phyloP scores from a whole-genome alignment of 768 basidiomycete species.

The Pilatotrama ljubarskyi region DNA sequence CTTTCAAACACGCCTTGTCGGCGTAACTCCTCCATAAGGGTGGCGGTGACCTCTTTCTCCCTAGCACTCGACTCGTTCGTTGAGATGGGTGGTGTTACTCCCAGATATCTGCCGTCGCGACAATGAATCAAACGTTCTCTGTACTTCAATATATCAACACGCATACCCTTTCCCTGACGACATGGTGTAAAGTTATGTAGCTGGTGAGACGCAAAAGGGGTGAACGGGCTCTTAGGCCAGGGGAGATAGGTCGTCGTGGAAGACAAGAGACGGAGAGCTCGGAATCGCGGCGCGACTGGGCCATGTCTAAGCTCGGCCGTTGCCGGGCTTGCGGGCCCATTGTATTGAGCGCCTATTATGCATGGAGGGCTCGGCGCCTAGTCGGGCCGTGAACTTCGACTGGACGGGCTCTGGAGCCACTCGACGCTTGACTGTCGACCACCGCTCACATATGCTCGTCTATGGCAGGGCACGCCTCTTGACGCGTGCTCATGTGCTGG shows the following conservation, averaged over 20 bases:
- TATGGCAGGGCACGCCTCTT: constrained; percentile 17
- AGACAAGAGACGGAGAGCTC: constrained; percentile 12
- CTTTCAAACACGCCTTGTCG: constrained; percentile 86
- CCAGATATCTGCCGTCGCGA: constrained; percentile 60
- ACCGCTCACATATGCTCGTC: constrained; percentile 19
- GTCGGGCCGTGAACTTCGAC: not conserved
- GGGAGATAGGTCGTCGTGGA: constrained; percentile 10
- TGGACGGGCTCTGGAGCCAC: not conserved
- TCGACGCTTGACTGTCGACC: not conserved
- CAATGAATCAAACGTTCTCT: not conserved
- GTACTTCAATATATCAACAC: too few species aligned
- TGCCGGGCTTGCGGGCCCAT: too few species aligned
- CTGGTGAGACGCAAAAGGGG: not conserved
- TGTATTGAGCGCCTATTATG: not conserved
- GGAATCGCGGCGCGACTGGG: constrained; percentile 12
- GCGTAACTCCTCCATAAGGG: constrained; percentile 89
- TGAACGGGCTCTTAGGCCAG: not conserved
- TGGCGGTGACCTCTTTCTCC: constrained; percentile 80
- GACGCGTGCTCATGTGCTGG: not conserved
- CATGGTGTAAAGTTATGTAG: constrained; percentile 1
- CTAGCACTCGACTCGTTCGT: constrained; percentile 69
- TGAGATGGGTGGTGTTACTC: constrained; percentile 87
- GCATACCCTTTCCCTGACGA: constrained; percentile 21
- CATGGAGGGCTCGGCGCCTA: not conserved
- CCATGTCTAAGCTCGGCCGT: constrained; percentile 10